Percentiles rank a stretch among this genome's conserved stretches.
Conservation (phyloP, 805 yeast genomes). For the Candida easanensis region DNA sequence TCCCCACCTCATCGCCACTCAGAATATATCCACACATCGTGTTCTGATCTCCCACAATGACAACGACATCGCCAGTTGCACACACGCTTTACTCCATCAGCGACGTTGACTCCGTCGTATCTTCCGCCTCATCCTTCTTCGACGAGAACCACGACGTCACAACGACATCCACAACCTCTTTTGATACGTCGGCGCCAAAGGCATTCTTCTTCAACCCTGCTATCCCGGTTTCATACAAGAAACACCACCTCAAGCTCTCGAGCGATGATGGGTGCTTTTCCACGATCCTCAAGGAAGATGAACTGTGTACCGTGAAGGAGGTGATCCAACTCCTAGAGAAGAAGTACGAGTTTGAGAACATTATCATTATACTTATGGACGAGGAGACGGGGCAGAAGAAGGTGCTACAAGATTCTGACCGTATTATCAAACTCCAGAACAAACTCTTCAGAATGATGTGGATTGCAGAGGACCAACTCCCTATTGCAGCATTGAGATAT, state of each 20-base stretch:
- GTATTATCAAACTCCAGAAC: constrained; percentile 16
- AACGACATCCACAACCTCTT: constrained; percentile 4
- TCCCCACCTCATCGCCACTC: no score
- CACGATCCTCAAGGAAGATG: constrained; percentile 14
- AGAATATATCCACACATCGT: no score
- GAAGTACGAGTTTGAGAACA: constrained; percentile 11
- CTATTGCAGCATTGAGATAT: constrained; percentile 14
- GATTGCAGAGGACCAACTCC: constrained; percentile 17
- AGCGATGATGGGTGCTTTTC: constrained; percentile 12
- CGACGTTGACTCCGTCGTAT: constrained; percentile 5
- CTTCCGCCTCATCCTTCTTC: constrained; percentile 6
- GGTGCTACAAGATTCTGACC: constrained; percentile 13
- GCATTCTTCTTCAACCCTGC: constrained; percentile 14
- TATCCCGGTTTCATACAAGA: constrained; percentile 3
- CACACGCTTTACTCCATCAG: background rate
- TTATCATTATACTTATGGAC: constrained; percentile 10
- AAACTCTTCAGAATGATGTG: constrained; percentile 17
- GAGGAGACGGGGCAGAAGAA: constrained; percentile 6
- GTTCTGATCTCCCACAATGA: background rate
- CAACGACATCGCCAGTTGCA: background rate
- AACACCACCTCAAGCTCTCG: background rate
- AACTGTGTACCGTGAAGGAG: constrained; percentile 11
- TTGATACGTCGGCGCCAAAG: constrained; percentile 4
- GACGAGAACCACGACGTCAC: constrained; percentile 5
- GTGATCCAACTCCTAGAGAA: constrained; percentile 7